Evolutionary conservation across 768 basidiomycete genomes (phyloP).

Genomic region (Lactarius deliciosus): DNA sequence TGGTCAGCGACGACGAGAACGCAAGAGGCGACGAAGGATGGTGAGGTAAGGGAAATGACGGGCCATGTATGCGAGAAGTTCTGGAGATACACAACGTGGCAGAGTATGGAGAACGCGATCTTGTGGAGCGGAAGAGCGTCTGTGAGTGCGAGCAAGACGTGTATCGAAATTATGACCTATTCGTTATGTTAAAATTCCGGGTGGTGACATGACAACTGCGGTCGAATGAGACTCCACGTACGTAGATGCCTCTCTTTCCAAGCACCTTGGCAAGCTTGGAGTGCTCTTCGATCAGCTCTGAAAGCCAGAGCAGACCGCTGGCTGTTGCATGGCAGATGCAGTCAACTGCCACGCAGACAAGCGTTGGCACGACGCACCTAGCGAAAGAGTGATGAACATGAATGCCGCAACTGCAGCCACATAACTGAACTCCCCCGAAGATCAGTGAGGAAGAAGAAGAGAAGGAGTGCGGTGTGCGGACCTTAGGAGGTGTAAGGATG

Average conservation of each 20-base stretch:
- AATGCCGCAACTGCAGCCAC: slow-evolving; percentile 74
- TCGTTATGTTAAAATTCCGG: not conserved
- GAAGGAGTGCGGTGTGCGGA: slow-evolving; percentile 31
- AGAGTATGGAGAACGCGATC: slow-evolving; percentile 73
- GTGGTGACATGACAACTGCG: not conserved
- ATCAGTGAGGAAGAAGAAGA: slow-evolving; percentile 24
- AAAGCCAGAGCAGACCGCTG: slow-evolving; percentile 89
- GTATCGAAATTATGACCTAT: slow-evolving; percentile 76
- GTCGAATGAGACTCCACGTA: slow-evolving; percentile 41
- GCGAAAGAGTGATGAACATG: slow-evolving; percentile 85
- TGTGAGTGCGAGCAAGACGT: slow-evolving; percentile 71
- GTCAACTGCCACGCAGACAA: not conserved
- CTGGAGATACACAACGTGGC: slow-evolving; percentile 87
- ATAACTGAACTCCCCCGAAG: slow-evolving; percentile 49
- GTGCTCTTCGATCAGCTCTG: slow-evolving; percentile 95
- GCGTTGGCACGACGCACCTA: slow-evolving; percentile 55
- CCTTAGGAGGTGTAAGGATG: slow-evolving; percentile 64
- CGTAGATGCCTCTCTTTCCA: slow-evolving; percentile 87
- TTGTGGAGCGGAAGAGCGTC: slow-evolving; percentile 80
- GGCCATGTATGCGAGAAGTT: slow-evolving; percentile 94
- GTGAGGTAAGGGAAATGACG: slow-evolving; percentile 84
- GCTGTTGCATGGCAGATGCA: slow-evolving; percentile 47
- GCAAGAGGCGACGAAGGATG: slow-evolving; percentile 84
- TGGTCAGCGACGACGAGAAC: slow-evolving; percentile 84
- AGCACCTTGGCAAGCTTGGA: slow-evolving; percentile 75